Evolutionary conservation across 805 yeast genomes (phyloP), one percentile per base, ranked within the genome.

Genomic region (Vanderwaltozyma polyspora): DNA sequence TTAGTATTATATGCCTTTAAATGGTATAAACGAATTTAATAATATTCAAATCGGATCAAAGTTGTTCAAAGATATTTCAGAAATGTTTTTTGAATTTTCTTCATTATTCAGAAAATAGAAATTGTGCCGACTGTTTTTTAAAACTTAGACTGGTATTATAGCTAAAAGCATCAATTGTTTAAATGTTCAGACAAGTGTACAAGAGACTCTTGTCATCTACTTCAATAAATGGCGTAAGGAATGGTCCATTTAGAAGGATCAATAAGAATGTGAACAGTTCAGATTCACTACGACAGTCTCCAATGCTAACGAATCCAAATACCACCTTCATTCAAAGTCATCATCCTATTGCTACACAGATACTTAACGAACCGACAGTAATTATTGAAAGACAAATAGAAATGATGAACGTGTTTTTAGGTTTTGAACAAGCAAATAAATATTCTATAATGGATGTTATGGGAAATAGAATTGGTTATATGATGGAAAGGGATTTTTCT

Each of bases 311-410:
- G n/a, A n/a, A n/a, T 3, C 15, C 9, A 14, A 14, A 29, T 10
- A 29, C 6, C 27, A 29, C 29, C 2, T 9, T 25, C 9, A 35
- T 35, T 3, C 32, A 28, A 24, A 18, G 35, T 8, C n/a, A 24
- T 17, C 26, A 31, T 28, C 34, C 34, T 2, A 16, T 28, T 23
- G 32, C 33, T 3, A 28, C 30, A 4, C 10, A 17, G 6, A 23
- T 87, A 5, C 59, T 89, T 27, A 68, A 69, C 28, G 84, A 84
- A 46, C 96, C 96, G 1, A 80, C 89, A 4, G 57, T 89, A 15
- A 85, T 89, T 1, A 74, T 91, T 30, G 95, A 89, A 51, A 68
- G 98, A 37, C 81, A 83, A 51, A 65, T 91, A 17, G 97, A 91
- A 60, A 69, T 79, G 63, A 78, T 85, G 85, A 87, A 85, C 51